Base-by-base conservation (phyloP, 768 basidiomycete species). In the Tremella fuciformis region DNA sequence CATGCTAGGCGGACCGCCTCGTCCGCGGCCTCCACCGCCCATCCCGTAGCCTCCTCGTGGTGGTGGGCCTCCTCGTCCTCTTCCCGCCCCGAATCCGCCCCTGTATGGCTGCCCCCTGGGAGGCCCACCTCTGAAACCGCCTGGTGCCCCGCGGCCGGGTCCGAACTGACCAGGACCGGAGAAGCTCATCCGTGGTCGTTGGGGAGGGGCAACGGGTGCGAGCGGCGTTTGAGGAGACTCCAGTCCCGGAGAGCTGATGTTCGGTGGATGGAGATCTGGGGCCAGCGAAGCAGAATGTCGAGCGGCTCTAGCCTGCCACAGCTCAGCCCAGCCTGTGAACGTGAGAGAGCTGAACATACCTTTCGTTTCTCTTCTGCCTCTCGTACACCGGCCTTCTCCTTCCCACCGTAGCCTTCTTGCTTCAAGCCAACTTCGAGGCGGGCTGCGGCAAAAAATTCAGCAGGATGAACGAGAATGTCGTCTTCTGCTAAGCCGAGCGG, bases 391-490 rank as follows among this genome's bases (percentile, higher is more conserved):
- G 55, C 52, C 38, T 72, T 72, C 38, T 53, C 53, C 2, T 67
- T 67, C 18, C 53, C 53, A n/a, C 50, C 48, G 41, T 72, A 72
- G n/a, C 69, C 69, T 13, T 65, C 62, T 40, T 66, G 59, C 46
- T 66, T 71, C 25, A 38, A 26, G 1, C 69, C 69, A 8, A 56
- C 49, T 50, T 71, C 64, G 24, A 71, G 40, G 22, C 49, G 59
- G 9, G 69, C 69, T 7, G 58, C 49, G 22, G 50, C 44, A 56
- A 68, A 68, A 21, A 44, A 47, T 9, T 62, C 66, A 7, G 40
- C 47, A 2, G 60, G 53, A n/a, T 63, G 52, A 15, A 68, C 25
- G 13, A 55, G 47, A 21, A 67, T 63, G 3, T 50, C 42, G 13
- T 62, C 69, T 3, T 50, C 29, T 40, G 47, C 57, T 4, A 71